A percentile compares a stretch with the other conserved stretches of the same genome.
Evolutionary conservation across 2,329 filamentous ascomycete genomes (phyloP).

Genomic region (Aspergillus sp.): DNA sequence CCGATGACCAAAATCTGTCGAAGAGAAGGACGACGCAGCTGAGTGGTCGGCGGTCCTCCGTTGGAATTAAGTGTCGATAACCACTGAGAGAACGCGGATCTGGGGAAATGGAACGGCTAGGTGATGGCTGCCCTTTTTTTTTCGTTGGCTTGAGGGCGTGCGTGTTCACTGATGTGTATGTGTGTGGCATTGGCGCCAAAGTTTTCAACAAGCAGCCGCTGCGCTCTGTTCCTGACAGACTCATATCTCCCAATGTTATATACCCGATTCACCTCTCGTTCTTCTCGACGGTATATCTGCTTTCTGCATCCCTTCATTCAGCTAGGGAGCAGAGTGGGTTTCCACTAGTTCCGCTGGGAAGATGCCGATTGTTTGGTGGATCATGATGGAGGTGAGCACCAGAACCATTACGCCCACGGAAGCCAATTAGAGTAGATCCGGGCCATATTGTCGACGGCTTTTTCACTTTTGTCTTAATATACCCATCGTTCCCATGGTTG

Average conservation of each 20-base stretch:
- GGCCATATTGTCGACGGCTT: neutral
- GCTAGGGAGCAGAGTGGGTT: no score
- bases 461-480: neutral
- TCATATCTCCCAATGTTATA: slow-evolving; percentile 9
- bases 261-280: slow-evolving; percentile 1
- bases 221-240: slow-evolving; percentile 15
- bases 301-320: neutral
- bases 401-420: neutral
- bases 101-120: slow-evolving; percentile 25
- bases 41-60: slow-evolving; percentile 6
- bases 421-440: neutral
- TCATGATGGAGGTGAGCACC: neutral
- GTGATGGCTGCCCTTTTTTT: slow-evolving; percentile 9
- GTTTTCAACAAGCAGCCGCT: slow-evolving; percentile 11
- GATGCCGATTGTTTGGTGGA: no score
- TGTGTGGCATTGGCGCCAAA: slow-evolving; percentile 19
- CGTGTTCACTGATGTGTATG: slow-evolving; percentile 14
- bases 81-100: slow-evolving; percentile 19
- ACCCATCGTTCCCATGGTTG: neutral
- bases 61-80: slow-evolving; percentile 3
- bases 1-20: slow-evolving; percentile 12
- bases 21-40: slow-evolving; percentile 4
- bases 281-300: neutral
- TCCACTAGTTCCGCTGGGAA: no score
- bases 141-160: slow-evolving; percentile 21